Evolutionary conservation across 2,329 filamentous ascomycete genomes (phyloP).

Genomic region (Penicillium sp.): DNA sequence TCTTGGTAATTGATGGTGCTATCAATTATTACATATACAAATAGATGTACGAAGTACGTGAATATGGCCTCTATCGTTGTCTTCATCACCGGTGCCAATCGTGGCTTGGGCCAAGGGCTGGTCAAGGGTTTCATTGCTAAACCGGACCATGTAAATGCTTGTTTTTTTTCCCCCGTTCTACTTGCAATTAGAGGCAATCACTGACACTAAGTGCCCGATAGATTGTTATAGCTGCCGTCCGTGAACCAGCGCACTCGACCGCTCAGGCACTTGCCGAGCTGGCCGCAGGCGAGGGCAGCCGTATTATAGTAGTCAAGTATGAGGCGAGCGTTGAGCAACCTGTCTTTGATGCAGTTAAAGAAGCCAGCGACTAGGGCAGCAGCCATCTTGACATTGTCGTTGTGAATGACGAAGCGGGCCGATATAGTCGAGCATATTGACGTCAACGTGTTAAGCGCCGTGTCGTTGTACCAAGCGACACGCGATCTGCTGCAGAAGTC

Average conservation of each 20-base stretch:
- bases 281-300: conserved; percentile 27
- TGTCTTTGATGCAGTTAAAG: conserved; percentile 27
- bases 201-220: not conserved
- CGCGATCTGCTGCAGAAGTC: conserved; percentile 31
- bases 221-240: conserved; percentile 41
- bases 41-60: not conserved
- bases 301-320: conserved; percentile 33
- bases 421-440: conserved; percentile 26
- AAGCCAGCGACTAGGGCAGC: conserved; percentile 27
- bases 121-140: conserved; percentile 10
- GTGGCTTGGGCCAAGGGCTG: conserved; percentile 15
- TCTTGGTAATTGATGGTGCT: not conserved
- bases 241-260: conserved; percentile 27
- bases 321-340: conserved; percentile 30
- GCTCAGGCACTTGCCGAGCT: conserved; percentile 23
- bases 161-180: too few relatives aligned
- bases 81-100: conserved; percentile 19
- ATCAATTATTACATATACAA: not conserved
- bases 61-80: conserved; percentile 3
- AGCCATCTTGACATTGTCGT: conserved; percentile 37
- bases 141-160: conserved; percentile 8
- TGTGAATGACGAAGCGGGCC: conserved; percentile 31
- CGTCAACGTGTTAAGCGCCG: conserved; percentile 31
- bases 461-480: conserved; percentile 35
- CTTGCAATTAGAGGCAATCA: not conserved